Evolutionary conservation across 495 filamentous ascomycete genomes (phyloP).

Genomic region (Rhypophila decipiens): DNA sequence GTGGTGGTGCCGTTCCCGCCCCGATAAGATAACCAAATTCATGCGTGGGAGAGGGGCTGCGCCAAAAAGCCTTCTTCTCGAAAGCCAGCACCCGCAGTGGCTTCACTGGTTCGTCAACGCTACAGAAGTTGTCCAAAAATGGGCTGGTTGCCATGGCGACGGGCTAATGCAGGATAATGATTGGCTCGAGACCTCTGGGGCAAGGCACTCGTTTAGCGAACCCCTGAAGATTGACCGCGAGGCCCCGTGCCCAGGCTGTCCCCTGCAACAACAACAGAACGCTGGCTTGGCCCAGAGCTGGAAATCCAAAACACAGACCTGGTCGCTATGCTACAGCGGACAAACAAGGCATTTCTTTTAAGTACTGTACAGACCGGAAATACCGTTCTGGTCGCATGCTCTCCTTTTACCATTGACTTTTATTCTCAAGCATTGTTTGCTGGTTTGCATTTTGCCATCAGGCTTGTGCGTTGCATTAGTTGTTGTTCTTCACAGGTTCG

Average conservation of each 20-base stretch:
- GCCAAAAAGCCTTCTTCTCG: too few relatives aligned
- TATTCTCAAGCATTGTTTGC: conserved; percentile 1
- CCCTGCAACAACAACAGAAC: too few relatives aligned
- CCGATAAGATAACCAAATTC: conserved; percentile 6
- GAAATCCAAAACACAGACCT: too few relatives aligned
- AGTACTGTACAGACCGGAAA: conserved; percentile 8
- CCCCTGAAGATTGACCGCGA: too few relatives aligned
- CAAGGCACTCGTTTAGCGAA: not conserved
- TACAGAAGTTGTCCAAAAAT: too few relatives aligned
- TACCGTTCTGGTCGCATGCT: conserved; percentile 12
- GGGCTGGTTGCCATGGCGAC: not conserved
- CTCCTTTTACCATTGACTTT: conserved; percentile 15
- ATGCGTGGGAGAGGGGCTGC: not conserved
- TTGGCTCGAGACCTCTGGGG: not conserved
- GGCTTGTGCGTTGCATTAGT: not conserved
- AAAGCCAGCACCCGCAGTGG: too few relatives aligned
- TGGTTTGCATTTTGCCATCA: not conserved
- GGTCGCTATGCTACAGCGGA: too few relatives aligned
- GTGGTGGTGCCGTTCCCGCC: conserved; percentile 1
- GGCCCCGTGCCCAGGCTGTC: too few relatives aligned
- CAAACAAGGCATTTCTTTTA: too few relatives aligned
- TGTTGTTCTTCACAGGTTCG: not conserved
- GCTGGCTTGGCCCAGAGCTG: too few relatives aligned
- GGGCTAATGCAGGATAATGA: not conserved
- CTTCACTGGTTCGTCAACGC: too few relatives aligned